Evolutionary conservation across 2,329 filamentous ascomycete species (phyloP).

Genomic region (Scedosporium dehoogii): DNA sequence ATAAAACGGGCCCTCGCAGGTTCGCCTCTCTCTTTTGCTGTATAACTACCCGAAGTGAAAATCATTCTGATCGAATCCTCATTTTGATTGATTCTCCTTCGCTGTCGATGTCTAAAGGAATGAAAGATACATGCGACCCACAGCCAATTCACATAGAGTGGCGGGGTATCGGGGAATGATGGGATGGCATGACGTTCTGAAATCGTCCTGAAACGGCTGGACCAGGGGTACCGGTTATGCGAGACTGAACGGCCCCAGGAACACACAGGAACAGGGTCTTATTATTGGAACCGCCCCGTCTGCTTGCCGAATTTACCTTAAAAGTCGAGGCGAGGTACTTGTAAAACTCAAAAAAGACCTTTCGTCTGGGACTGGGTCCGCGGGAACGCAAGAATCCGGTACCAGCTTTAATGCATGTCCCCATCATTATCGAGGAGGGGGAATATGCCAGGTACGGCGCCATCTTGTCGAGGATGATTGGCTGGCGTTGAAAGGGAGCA

Average conservation of each 20-base stretch:
- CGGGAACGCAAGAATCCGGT: background rate
- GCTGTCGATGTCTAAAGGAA: background rate
- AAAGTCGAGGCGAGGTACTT: background rate
- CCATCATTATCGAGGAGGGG: background rate
- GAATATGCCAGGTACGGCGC: background rate
- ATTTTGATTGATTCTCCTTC: background rate
- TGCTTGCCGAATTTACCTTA: no score
- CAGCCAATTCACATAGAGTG: background rate
- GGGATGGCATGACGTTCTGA: conserved; percentile 1
- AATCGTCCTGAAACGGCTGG: background rate
- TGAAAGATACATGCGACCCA: background rate
- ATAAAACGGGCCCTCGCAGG: background rate
- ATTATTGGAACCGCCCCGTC: no score
- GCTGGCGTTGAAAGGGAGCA: background rate
- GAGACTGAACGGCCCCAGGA: background rate
- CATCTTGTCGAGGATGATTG: background rate
- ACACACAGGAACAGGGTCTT: no score
- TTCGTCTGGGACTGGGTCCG: background rate
- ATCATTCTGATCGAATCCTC: background rate
- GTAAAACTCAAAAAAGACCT: background rate
- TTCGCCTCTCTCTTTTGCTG: background rate
- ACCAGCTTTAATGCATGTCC: background rate
- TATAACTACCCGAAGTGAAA: background rate
- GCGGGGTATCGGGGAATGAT: background rate
- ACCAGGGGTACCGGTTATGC: background rate